Conservation (phyloP, 768 basidiomycete species). For the Arthromyces matolae region DNA sequence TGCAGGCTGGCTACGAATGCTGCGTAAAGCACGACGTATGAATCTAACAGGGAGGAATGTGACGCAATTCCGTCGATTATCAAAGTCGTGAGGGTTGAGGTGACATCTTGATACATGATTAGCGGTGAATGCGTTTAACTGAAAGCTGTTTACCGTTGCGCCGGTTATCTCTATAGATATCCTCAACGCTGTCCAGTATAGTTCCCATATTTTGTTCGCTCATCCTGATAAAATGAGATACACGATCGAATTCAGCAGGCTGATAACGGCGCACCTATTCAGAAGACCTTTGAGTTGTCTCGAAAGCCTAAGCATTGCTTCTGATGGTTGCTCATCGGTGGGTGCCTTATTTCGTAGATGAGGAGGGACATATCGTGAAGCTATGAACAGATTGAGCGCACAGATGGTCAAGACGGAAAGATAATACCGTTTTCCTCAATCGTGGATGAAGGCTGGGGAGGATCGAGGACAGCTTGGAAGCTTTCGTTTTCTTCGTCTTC, state of each 20-base stretch:
- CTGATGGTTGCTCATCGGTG: constrained; percentile 29
- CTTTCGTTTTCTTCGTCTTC: constrained; percentile 17
- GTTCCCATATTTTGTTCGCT: constrained; percentile 84
- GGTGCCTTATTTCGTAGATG: constrained; percentile 51
- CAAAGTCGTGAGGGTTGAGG: constrained; percentile 69
- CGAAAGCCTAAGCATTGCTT: constrained; percentile 51
- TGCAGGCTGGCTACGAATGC: constrained; percentile 80
- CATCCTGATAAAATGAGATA: constrained; percentile 49
- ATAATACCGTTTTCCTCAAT: constrained; percentile 7
- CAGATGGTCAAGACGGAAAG: too few species aligned
- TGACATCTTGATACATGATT: constrained; percentile 57
- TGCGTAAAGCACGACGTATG: constrained; percentile 85
- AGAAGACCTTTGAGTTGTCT: constrained; percentile 83
- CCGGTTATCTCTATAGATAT: constrained; percentile 68
- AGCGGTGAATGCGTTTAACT: background rate
- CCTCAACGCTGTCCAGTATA: constrained; percentile 72
- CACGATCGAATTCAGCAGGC: background rate
- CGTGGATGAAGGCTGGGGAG: background rate
- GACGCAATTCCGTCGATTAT: constrained; percentile 78
- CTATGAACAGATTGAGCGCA: too few species aligned
- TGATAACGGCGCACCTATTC: constrained; percentile 56
- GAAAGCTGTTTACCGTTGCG: constrained; percentile 59
- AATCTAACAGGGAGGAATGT: constrained; percentile 79
- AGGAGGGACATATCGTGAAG: constrained; percentile 75
- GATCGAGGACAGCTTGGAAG: background rate